Evolutionary conservation across 2,329 filamentous ascomycete genomes (phyloP), one percentile per base, ranked within the genome.

Genomic region (Onygenales sp.): DNA sequence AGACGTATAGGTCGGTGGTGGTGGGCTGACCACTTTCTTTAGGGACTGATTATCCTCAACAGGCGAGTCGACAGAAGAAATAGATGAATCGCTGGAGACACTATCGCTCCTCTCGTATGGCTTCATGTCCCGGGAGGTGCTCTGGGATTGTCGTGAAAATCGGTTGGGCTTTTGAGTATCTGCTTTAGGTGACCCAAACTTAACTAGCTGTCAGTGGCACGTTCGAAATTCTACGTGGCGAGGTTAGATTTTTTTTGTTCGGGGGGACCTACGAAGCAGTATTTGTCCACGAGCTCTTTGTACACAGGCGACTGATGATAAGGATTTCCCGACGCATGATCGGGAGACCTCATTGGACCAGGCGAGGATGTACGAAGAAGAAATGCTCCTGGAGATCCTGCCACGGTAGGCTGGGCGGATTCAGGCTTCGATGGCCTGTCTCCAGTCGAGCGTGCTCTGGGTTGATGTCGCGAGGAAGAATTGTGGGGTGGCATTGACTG

Each of bases 281-380:
- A 98, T 77, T 95, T 96, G 77, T 95, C 91, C 71, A 98, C 87
- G 60, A 98, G 81, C 74, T 98, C 93, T 73, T 94, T 88, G 70
- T 98, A 97, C 56, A 92, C 91, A 56, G 88, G 84, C 59, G 90
- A 94, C 56, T 91, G 82, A 60, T 95, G 85, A 64, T 81, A 78
- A 44, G 84, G 84, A 65, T 85, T 83, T 64, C 81, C 79, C 40
- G 78, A 55, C 3, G 46, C 55, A 49, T 58, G 42, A 32, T 58
- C 53, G 52, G 47, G 11, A 52, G 9, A 32, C 42, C 32, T 52
- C 37, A 43, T 43, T 40, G 39, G 48, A 17, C 37, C 13, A 45
- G 42, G 33, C 49, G 32, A 36, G 11, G 49, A 52, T 44, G 42
- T 37, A 44, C 42, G 14, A 31, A n/a, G 14, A n/a, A 32, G 34